A percentile compares a stretch with the other conserved stretches of the same genome.
Conservation (phyloP, 2,329 filamentous ascomycete species). For the Metarhizium humberi region DNA sequence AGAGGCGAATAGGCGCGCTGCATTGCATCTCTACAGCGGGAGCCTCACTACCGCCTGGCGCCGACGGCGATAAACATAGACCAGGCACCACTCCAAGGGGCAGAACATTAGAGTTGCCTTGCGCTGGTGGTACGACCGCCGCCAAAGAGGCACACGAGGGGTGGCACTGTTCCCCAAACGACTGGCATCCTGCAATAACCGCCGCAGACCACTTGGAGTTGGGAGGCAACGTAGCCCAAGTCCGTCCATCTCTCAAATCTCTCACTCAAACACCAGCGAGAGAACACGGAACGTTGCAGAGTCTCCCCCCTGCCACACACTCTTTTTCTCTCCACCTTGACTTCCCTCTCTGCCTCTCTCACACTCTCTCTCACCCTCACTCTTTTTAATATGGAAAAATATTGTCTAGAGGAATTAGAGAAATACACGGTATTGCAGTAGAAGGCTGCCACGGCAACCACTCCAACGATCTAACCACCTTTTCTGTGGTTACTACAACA, state of each 20-base stretch:
- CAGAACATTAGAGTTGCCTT: too few species aligned
- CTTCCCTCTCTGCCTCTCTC: not conserved
- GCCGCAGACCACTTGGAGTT: not conserved
- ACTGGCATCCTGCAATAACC: not conserved
- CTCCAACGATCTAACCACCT: not conserved
- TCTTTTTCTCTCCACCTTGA: too few species aligned
- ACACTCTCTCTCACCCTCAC: not conserved
- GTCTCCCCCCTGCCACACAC: too few species aligned
- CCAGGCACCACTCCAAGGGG: too few species aligned
- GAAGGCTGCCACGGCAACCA: not conserved
- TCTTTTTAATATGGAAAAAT: not conserved
- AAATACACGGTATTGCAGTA: not conserved
- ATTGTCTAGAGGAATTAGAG: not conserved
- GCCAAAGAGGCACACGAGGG: too few species aligned
- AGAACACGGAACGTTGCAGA: too few species aligned
- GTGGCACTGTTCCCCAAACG: not conserved
- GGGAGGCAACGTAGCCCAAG: not conserved
- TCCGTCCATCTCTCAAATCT: too few species aligned
- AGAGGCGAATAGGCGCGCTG: not conserved
- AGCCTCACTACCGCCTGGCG: too few species aligned
- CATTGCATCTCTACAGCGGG: not conserved
- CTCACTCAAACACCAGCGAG: too few species aligned
- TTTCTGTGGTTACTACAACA: not conserved
- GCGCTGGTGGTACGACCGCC: too few species aligned
- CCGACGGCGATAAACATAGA: too few species aligned